These are phyloP conservation scores for Globisporangium lucens DNA, from an alignment of 352 stramenopile genomes.

Conservation along the genomic window DNA sequence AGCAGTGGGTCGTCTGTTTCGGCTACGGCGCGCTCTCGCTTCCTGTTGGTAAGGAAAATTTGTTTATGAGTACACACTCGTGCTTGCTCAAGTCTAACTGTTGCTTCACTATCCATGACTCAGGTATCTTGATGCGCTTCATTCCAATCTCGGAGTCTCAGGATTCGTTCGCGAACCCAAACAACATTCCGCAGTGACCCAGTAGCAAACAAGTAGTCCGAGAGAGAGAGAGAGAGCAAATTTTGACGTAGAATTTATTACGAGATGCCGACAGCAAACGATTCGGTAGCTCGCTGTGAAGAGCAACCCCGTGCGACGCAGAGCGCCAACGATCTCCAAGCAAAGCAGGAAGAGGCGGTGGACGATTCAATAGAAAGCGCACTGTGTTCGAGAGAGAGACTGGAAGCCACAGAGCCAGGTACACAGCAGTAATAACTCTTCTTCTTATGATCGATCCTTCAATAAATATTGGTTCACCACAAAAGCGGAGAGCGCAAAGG, in stretches of 20 bases:
- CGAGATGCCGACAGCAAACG: not conserved
- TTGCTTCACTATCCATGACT: not conserved
- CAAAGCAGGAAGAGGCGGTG: not conserved
- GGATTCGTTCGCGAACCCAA: slow-evolving; percentile 71
- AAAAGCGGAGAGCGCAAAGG: not conserved
- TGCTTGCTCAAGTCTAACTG: not conserved
- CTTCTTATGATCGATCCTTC: slow-evolving; percentile 5
- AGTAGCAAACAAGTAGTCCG: not conserved
- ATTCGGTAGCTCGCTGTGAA: not conserved
- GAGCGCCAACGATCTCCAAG: not conserved
- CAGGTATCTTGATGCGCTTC: slow-evolving; percentile 71
- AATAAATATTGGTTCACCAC: slow-evolving; percentile 16
- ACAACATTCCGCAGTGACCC: slow-evolving; percentile 50
- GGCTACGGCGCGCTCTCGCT: slow-evolving; percentile 59
- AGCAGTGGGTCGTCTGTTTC: slow-evolving; percentile 62
- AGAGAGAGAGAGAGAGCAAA: not conserved
- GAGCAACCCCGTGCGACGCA: not conserved
- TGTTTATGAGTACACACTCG: not conserved
- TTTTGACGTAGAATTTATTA: slow-evolving; percentile 15
- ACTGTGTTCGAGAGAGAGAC: not conserved
- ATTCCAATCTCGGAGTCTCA: slow-evolving; percentile 67
- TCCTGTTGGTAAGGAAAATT: slow-evolving; percentile 50
- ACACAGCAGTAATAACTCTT: slow-evolving; percentile 8
- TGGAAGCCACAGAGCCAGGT: not conserved
- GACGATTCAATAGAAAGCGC: not conserved